Evolutionary conservation across 805 yeast species (phyloP).

Genomic region (Blastobotrys terrestris): DNA sequence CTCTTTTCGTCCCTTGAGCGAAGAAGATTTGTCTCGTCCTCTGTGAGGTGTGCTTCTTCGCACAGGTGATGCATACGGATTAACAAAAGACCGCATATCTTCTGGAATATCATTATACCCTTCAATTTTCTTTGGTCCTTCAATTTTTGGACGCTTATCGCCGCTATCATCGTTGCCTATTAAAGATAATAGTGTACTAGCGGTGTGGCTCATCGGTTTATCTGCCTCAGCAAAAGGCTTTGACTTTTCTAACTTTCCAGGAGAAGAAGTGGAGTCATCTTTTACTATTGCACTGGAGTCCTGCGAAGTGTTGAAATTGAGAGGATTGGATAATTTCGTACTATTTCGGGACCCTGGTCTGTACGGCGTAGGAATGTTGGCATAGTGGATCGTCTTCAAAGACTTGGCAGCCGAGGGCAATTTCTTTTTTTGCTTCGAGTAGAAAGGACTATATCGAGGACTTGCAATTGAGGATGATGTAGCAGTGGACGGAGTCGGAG

Average conservation of each 20-base stretch:
- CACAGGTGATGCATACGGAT: conserved; percentile 36
- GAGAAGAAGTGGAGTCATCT: neutral
- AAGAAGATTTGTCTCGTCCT: neutral
- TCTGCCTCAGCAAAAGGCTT: neutral
- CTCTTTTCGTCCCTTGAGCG: neutral
- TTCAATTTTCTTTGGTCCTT: conserved; percentile 4
- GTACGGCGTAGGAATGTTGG: conserved; percentile 14
- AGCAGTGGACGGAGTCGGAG: neutral
- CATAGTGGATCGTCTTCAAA: neutral
- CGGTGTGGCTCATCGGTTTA: conserved; percentile 39
- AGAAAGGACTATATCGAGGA: conserved; percentile 2
- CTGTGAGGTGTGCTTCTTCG: neutral
- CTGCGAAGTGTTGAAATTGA: conserved; percentile 6
- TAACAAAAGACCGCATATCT: conserved; percentile 31
- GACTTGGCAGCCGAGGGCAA: neutral
- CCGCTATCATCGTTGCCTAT: conserved; percentile 29
- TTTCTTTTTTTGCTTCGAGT: neutral
- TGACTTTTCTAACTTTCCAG: neutral
- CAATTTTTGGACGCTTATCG: conserved; percentile 11
- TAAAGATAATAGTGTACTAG: conserved; percentile 43
- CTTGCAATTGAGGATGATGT: neutral
- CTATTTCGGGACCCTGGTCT: conserved; percentile 7
- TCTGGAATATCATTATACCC: conserved; percentile 8
- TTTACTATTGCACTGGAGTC: neutral
- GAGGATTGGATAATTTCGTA: neutral